phyloP scores from a whole-genome alignment of 768 basidiomycete species.

The Russula foetens region DNA sequence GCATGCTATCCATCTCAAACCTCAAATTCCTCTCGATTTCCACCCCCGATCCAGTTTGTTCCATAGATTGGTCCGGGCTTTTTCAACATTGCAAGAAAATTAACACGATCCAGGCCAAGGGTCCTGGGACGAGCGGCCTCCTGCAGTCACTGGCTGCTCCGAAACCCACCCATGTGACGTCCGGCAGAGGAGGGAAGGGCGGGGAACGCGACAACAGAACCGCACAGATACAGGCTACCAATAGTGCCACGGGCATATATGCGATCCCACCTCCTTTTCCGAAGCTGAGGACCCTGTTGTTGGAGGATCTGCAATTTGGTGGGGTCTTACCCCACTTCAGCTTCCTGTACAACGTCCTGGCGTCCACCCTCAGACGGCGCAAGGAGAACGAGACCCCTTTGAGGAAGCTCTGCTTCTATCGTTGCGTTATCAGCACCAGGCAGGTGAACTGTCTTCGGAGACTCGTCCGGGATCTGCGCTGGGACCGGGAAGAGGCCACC shows the following conservation, averaged over 20 bases:
- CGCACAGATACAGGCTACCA: not conserved
- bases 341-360: not conserved
- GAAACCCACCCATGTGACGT: not conserved
- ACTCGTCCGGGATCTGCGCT: not conserved
- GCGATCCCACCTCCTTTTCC: not conserved
- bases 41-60: not conserved
- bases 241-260: too few relatives aligned
- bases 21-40: constrained; percentile 1
- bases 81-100: not conserved
- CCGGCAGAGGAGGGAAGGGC: not conserved
- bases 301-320: not conserved
- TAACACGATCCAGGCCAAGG: not conserved
- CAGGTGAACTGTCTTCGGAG: not conserved
- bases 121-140: not conserved
- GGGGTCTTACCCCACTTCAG: not conserved
- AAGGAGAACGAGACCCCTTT: not conserved
- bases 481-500: not conserved
- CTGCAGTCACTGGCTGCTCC: not conserved
- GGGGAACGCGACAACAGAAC: not conserved
- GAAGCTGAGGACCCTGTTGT: not conserved
- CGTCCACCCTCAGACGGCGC: not conserved
- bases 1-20: not conserved
- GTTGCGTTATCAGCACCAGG: not conserved
- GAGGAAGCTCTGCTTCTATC: not conserved
- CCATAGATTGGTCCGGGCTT: not conserved